Conservation (phyloP, 2,329 filamentous ascomycete genomes). For the Pseudopyrenochaeta lycopersici region DNA sequence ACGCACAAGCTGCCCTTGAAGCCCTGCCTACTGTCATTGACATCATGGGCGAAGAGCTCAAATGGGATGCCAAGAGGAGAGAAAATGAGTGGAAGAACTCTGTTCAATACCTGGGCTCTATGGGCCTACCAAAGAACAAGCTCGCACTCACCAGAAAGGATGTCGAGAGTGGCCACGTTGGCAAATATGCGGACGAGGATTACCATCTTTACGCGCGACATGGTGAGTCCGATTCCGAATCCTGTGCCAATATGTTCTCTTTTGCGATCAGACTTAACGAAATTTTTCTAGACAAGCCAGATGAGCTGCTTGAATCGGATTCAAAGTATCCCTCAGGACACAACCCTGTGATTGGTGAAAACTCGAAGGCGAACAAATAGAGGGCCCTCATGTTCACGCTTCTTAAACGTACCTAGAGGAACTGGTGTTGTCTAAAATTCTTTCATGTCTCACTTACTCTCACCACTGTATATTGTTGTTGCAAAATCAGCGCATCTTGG, state of each 20-base stretch:
- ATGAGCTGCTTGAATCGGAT: slow-evolving; percentile 62
- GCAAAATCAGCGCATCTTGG: slow-evolving; percentile 15
- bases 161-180: slow-evolving; percentile 63
- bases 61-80: slow-evolving; percentile 77
- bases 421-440: neutral
- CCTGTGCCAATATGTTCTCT: slow-evolving; percentile 31
- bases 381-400: neutral
- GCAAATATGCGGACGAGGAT: slow-evolving; percentile 58
- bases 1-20: slow-evolving; percentile 89
- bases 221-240: slow-evolving; percentile 49
- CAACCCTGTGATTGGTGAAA: slow-evolving; percentile 55
- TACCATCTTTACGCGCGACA: slow-evolving; percentile 60
- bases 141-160: slow-evolving; percentile 64
- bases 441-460: neutral
- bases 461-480: slow-evolving; percentile 8
- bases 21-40: slow-evolving; percentile 86
- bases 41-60: slow-evolving; percentile 84
- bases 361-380: slow-evolving; percentile 61
- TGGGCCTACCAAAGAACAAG: slow-evolving; percentile 69
- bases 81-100: slow-evolving; percentile 82
- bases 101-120: slow-evolving; percentile 66
- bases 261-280: slow-evolving; percentile 34
- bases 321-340: slow-evolving; percentile 54
- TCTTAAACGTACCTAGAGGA: neutral
- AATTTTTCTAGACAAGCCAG: slow-evolving; percentile 58